Conservation (phyloP, 257 asterid genomes). For the Scutellaria galericulata region DNA sequence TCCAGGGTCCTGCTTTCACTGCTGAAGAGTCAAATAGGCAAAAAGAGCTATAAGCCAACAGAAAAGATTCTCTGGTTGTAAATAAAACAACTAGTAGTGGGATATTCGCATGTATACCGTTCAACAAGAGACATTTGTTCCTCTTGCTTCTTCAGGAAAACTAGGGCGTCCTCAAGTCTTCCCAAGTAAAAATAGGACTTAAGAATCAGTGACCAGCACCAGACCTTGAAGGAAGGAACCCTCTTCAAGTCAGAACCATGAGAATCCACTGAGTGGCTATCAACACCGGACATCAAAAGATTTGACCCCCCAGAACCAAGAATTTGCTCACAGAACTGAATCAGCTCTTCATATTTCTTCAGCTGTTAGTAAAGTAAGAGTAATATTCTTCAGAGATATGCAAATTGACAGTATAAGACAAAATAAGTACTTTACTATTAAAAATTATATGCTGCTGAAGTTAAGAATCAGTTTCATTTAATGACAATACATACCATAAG, state of each 20-base stretch:
- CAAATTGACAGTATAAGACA: conserved; percentile 22
- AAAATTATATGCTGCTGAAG: conserved; percentile 11
- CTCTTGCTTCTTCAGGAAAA: conserved; percentile 77
- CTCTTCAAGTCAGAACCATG: conserved; percentile 53
- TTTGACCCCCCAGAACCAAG: conserved; percentile 59
- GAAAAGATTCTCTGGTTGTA: conserved; percentile 23
- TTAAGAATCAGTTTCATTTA: conserved; percentile 33
- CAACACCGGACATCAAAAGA: conserved; percentile 41
- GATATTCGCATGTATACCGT: conserved; percentile 47
- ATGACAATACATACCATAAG: conserved; percentile 61
- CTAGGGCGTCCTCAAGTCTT: conserved; percentile 82
- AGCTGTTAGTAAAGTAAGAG: conserved; percentile 57
- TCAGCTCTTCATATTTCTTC: conserved; percentile 80
- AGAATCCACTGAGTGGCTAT: conserved; percentile 40
- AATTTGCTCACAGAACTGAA: conserved; percentile 69
- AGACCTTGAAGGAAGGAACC: conserved; percentile 59
- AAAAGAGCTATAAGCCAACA: conserved; percentile 33
- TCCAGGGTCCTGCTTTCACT: conserved; percentile 55
- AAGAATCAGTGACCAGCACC: conserved; percentile 71
- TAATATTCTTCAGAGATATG: conserved; percentile 24
- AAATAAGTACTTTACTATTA: conserved; percentile 12
- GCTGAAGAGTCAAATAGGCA: conserved; percentile 46
- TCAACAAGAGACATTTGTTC: conserved; percentile 48
- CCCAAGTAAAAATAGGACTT: conserved; percentile 81
- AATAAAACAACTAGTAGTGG: conserved; percentile 9